Percentiles rank a stretch among this genome's conserved stretches.
Evolutionary conservation across 2,329 filamentous ascomycete genomes (phyloP).

Genomic region (Bisporella sp.): DNA sequence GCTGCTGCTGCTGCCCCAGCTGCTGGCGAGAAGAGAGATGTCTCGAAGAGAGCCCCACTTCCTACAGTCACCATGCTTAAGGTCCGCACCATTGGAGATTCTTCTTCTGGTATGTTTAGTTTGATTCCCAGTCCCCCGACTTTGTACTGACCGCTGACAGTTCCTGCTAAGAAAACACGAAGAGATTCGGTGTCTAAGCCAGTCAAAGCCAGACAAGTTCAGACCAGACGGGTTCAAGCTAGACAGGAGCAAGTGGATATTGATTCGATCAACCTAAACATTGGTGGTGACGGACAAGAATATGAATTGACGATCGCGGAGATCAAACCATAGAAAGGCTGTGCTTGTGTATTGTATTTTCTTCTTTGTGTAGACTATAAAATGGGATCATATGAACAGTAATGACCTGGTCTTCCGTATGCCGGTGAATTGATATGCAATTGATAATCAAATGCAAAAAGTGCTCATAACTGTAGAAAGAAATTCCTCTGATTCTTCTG

Average conservation of each 20-base stretch:
- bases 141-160: neutral
- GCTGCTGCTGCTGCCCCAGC: constrained; percentile 1
- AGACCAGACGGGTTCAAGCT: no score
- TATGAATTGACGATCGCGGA: neutral
- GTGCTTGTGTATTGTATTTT: no score
- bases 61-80: neutral
- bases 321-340: neutral
- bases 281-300: neutral
- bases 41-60: neutral
- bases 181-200: neutral
- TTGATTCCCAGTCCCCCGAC: neutral
- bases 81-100: neutral
- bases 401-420: no score
- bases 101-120: neutral
- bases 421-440: no score
- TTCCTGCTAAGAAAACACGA: neutral
- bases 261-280: neutral
- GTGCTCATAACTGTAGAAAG: no score
- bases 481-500: no score
- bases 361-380: no score
- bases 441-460: no score
- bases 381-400: no score
- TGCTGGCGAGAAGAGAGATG: neutral
- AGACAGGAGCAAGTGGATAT: no score
- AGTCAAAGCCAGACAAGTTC: neutral